Conservation (phyloP, 345 rosid species). For the Aquilaria malaccensis region DNA sequence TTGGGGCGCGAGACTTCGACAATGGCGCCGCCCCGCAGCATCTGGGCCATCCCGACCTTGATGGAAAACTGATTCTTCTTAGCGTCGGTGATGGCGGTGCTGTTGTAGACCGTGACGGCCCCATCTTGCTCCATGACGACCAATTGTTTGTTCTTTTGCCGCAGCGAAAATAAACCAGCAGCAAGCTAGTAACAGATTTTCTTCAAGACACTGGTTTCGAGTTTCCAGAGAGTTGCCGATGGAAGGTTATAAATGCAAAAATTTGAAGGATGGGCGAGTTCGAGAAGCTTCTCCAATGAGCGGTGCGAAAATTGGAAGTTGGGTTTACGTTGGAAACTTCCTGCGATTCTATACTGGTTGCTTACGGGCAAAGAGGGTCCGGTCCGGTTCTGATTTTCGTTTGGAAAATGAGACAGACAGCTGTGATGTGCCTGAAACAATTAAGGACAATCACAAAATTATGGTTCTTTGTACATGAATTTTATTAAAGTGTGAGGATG, state of each 20-base stretch:
- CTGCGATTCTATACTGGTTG: no score
- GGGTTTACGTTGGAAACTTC: conserved; percentile 20
- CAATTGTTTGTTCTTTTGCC: conserved; percentile 14
- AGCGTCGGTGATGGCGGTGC: conserved; percentile 42
- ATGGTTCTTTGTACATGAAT: no score
- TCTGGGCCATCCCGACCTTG: conserved; percentile 55
- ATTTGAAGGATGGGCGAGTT: background rate
- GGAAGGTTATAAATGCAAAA: no score
- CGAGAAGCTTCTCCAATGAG: conserved; percentile 14
- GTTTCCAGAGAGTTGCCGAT: no score
- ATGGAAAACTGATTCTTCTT: conserved; percentile 42
- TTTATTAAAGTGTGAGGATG: no score
- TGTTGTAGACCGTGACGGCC: conserved; percentile 36
- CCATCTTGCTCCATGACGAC: conserved; percentile 33
- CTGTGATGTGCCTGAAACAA: no score
- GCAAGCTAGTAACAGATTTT: background rate
- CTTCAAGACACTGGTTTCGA: background rate
- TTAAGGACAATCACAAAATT: no score
- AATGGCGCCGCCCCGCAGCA: conserved; percentile 61
- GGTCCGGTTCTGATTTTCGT: background rate
- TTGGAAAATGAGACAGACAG: background rate
- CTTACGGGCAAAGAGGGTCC: background rate
- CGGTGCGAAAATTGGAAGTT: conserved; percentile 16
- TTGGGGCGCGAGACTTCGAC: conserved; percentile 35
- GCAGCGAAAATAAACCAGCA: background rate